Evolutionary conservation across 257 asterid genomes (phyloP).

Genomic region (Capsicum pubescens): DNA sequence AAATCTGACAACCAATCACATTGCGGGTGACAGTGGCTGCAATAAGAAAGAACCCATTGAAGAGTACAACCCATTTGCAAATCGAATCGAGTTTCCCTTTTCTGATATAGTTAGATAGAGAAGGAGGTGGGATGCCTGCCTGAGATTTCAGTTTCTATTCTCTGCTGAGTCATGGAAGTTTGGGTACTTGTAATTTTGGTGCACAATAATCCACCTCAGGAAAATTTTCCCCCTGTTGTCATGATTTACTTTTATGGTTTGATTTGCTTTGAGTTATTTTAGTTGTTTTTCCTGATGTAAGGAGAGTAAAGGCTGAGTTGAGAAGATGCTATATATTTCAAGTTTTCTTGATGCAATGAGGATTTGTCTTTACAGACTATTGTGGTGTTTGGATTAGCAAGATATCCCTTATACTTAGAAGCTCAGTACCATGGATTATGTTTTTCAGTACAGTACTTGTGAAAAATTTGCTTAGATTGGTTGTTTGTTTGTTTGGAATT

Average conservation of each 20-base stretch:
- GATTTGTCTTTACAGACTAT: background rate
- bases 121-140: conserved; percentile 33
- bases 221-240: conserved; percentile 28
- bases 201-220: conserved; percentile 50
- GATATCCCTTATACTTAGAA: background rate
- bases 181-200: conserved; percentile 51
- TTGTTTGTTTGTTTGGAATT: background rate
- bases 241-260: conserved; percentile 31
- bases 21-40: conserved; percentile 48
- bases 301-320: conserved; percentile 29
- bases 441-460: background rate
- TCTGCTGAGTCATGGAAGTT: conserved; percentile 49
- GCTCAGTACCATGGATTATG: background rate
- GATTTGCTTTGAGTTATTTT: conserved; percentile 35
- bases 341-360: conserved; percentile 2
- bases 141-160: conserved; percentile 36
- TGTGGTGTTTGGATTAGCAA: background rate
- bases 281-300: background rate
- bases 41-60: conserved; percentile 62
- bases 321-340: background rate
- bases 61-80: conserved; percentile 93
- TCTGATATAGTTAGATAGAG: conserved; percentile 59
- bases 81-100: conserved; percentile 81
- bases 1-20: conserved; percentile 38
- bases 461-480: background rate